Base-by-base conservation (phyloP, 1,284 basidiomycete species). In the Cutaneotrichosporon sp. region DNA sequence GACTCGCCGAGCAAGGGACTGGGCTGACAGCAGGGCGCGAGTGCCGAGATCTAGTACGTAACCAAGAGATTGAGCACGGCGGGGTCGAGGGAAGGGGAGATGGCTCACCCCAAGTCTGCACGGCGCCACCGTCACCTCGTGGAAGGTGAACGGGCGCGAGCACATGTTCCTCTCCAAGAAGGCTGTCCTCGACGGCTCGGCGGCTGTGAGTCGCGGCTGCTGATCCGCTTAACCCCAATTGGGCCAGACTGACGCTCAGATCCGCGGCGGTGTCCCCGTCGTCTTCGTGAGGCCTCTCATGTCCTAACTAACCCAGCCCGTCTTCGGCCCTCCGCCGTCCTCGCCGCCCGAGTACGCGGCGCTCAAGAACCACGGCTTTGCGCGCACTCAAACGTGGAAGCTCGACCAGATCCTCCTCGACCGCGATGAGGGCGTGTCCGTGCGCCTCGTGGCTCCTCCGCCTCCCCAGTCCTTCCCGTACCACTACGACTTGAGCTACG, bases 281-380 rank as follows among this genome's bases (percentile, higher is more conserved):
- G 87, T 90, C 34, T 92, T 91, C 78, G 67, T 66, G 45, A 54
- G 64, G 58, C 16, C 20, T 42, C 7, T 24, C 3, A 20, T 11
- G 16, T 14, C 16, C 33, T 31, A 7, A 9, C 54, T 55, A 22
- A 55, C 57, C 36, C 42, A 79, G 78, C 92, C 92, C 31, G 89
- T 88, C 78, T 94, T 94, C 72, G 92, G 92, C 3, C 81, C 89
- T 1, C 90, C 92, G 33, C 78, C 78, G 14, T 67, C 74, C 8
- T 72, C 71, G 16, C 74, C 76, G 2, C 67, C 73, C 31, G 79
- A 79, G 63, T 91, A 95, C 74, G 74, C 79, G n/a, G 85, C 85
- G 45, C 83, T 95, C 8, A 60, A 81, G 8, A 91, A 93, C 73
- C 92, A 95, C 75, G 92, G 92, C 0, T 95, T 93, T 72, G 92